Evolutionary conservation across 1,284 basidiomycete species (phyloP), one percentile per base, ranked within the genome.

Genomic region (Heterobasidion annosum): DNA sequence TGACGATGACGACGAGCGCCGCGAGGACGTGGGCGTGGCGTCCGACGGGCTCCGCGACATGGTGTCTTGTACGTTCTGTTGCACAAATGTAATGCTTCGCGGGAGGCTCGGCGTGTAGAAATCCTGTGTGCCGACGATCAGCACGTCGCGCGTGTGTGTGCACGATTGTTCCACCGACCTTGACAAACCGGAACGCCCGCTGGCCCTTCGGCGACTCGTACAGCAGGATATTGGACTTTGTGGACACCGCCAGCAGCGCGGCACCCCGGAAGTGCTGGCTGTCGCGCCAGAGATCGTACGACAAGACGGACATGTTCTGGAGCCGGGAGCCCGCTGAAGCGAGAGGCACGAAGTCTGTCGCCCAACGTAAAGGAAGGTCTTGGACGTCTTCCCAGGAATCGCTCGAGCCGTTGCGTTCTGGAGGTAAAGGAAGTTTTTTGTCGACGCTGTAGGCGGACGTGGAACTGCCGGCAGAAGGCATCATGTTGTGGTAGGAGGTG

Each of bases 191-290:
- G 64, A 90, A 91, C 0, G 86, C 85, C n/a, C 88, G 74, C 67
- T 91, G 86, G 15, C 85, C 85, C 65, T 80, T 84, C 0, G 86
- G 85, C 0, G 88, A 84, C 66, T 91, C 87, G 60, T 89, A 91
- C 13, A 91, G 62, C 8, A 88, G 69, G 48, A 91, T 85, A 54
- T 77, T 83, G 44, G 70, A 75, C 63, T 87, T 89, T 1, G 85
- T 85, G 8, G 81, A 83, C n/a, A 91, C 77, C 0, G 88, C 89
- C 18, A 91, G 76, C 45, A 85, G 70, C 34, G 83, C 78, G 2
- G 80, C 79, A n/a, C 81, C 79, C 48, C 75, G 69, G 15, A 67
- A 70, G 44, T 69, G 70, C 51, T 64, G 72, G 2, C 80, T 78
- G 40, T 83, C 78, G 19, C 71, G 72, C 79, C 81, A 88, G 12